phyloP scores from a whole-genome alignment of 2,329 filamentous ascomycete species.

The Epichloe scottii region DNA sequence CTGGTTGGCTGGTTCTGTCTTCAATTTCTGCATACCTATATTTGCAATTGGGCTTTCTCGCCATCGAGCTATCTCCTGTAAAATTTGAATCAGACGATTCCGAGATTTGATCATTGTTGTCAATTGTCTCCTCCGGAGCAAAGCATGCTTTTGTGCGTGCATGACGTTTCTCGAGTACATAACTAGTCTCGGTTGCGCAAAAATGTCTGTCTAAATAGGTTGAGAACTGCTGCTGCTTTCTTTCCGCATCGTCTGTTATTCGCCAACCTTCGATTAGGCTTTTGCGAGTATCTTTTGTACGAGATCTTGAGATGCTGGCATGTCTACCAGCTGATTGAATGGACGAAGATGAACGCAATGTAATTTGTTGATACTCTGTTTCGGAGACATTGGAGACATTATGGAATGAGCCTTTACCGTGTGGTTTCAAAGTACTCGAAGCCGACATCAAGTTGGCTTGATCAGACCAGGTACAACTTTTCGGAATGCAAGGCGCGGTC shows the following conservation, averaged over 20 bases:
- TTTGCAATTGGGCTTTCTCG: neutral
- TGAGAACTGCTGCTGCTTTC: constrained; percentile 2
- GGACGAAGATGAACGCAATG: neutral
- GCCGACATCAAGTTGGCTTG: neutral
- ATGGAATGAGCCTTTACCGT: no score
- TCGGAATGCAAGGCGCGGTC: neutral
- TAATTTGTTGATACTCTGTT: neutral
- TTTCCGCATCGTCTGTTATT: neutral
- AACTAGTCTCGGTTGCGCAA: neutral
- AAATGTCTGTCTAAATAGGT: constrained; percentile 4
- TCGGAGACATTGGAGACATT: neutral
- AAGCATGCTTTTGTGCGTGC: neutral
- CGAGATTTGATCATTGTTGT: neutral
- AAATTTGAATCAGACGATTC: neutral
- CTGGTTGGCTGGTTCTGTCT: neutral
- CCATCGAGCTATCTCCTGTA: neutral
- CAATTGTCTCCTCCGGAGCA: neutral
- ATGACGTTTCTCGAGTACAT: neutral
- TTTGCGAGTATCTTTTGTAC: constrained; percentile 41
- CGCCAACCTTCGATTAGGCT: constrained; percentile 28
- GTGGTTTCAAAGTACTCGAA: neutral
- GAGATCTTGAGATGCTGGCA: neutral
- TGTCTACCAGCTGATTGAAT: neutral
- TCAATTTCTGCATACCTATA: neutral
- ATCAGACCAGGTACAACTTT: neutral